Percentiles rank a stretch among this genome's conserved stretches.
phyloP scores from a whole-genome alignment of 2,329 filamentous ascomycete species.

The Lasiodiplodia sp. region DNA sequence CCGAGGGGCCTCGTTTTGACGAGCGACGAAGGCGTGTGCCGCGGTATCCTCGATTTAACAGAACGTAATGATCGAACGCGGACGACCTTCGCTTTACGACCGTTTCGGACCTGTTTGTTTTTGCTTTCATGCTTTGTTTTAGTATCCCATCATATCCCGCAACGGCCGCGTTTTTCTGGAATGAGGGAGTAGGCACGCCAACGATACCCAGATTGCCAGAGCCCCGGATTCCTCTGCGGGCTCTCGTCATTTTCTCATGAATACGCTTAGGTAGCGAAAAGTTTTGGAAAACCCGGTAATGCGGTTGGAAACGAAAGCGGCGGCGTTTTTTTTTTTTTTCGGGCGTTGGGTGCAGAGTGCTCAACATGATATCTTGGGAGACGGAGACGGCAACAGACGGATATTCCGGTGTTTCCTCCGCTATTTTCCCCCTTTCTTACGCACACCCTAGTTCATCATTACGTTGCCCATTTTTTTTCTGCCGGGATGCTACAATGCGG shows the following conservation, averaged over 20 bases:
- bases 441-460: not conserved
- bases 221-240: not conserved
- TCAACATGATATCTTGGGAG: not conserved
- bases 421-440: not conserved
- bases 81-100: too few species aligned
- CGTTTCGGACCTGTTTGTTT: not conserved
- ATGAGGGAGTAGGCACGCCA: not conserved
- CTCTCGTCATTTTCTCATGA: not conserved
- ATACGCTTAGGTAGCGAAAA: not conserved
- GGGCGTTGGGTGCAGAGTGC: not conserved
- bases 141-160: not conserved
- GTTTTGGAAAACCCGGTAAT: not conserved
- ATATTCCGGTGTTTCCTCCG: not conserved
- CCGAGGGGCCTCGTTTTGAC: not conserved
- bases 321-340: not conserved
- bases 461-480: not conserved
- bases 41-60: not conserved
- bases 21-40: not conserved
- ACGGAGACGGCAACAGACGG: not conserved
- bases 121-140: not conserved
- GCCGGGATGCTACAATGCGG: not conserved
- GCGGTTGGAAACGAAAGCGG: not conserved
- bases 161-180: not conserved
- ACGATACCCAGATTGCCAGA: conserved; percentile 21
- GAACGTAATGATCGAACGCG: not conserved